Percentiles rank a stretch among this genome's conserved stretches.
Evolutionary conservation across 768 basidiomycete genomes (phyloP).

Genomic region (Tulasnella calospora): DNA sequence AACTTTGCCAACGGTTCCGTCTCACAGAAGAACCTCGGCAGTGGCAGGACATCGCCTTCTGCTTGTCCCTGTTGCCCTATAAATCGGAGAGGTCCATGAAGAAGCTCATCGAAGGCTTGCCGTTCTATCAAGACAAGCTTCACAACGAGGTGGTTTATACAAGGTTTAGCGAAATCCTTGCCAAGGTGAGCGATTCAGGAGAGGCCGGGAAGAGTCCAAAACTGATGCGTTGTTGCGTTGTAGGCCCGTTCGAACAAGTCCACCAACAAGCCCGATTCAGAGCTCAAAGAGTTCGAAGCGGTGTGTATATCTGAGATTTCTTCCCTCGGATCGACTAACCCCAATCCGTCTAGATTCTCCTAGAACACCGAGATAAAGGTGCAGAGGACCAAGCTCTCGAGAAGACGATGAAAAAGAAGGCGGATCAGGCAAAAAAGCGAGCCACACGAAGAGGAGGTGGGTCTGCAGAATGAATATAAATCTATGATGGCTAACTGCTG

Average conservation of each 20-base stretch:
- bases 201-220: neutral
- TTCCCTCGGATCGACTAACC: neutral
- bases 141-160: constrained; percentile 79
- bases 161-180: constrained; percentile 84
- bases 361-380: constrained; percentile 77
- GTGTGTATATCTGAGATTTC: constrained; percentile 41
- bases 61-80: constrained; percentile 89
- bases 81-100: constrained; percentile 95
- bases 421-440: constrained; percentile 68
- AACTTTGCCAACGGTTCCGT: constrained; percentile 93
- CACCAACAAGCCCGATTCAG: constrained; percentile 85
- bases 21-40: constrained; percentile 83
- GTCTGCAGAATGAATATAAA: neutral
- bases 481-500: neutral
- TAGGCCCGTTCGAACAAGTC: constrained; percentile 87
- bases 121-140: constrained; percentile 92
- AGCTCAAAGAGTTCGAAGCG: constrained; percentile 90
- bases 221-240: neutral
- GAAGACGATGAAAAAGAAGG: constrained; percentile 78
- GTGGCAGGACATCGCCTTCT: constrained; percentile 97
- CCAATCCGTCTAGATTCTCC: constrained; percentile 57
- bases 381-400: constrained; percentile 88
- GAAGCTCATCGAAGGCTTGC: constrained; percentile 89
- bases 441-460: constrained; percentile 47
- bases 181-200: constrained; percentile 52